Evolutionary conservation across 75 land plant genomes (phyloP).

Genomic region (Sequoia sempervirens): DNA sequence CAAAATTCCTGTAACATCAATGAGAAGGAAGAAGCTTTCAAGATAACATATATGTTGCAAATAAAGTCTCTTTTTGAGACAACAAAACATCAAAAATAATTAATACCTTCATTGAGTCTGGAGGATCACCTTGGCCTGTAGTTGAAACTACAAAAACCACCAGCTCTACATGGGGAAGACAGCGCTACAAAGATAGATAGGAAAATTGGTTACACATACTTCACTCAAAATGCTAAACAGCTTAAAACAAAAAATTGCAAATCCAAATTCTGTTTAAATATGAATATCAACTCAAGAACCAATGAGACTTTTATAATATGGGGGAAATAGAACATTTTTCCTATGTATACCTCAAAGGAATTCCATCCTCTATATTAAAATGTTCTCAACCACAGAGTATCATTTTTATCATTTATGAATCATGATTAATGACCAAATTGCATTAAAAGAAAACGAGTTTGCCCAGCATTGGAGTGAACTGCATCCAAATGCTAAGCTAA

Average conservation of each 20-base stretch:
- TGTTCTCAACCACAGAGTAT: neutral
- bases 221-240: neutral
- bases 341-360: neutral
- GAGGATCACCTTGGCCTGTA: slow-evolving; percentile 92
- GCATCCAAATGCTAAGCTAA: no score
- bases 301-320: neutral
- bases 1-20: slow-evolving; percentile 59
- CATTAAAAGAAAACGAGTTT: no score
- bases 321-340: neutral
- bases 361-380: neutral
- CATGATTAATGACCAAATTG: no score
- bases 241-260: neutral
- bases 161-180: slow-evolving; percentile 34
- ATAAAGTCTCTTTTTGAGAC: neutral
- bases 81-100: neutral
- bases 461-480: no score
- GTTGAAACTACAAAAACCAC: slow-evolving; percentile 91
- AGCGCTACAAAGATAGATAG: slow-evolving; percentile 30
- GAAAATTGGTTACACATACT: neutral
- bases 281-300: neutral
- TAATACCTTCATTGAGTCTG: slow-evolving; percentile 86
- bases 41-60: neutral
- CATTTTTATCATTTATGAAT: no score
- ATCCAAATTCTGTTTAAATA: neutral
- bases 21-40: neutral